Percentiles rank a stretch among this genome's conserved stretches.
Conservation (phyloP, 2,329 filamentous ascomycete species). For the Dactylellina cionopaga region DNA sequence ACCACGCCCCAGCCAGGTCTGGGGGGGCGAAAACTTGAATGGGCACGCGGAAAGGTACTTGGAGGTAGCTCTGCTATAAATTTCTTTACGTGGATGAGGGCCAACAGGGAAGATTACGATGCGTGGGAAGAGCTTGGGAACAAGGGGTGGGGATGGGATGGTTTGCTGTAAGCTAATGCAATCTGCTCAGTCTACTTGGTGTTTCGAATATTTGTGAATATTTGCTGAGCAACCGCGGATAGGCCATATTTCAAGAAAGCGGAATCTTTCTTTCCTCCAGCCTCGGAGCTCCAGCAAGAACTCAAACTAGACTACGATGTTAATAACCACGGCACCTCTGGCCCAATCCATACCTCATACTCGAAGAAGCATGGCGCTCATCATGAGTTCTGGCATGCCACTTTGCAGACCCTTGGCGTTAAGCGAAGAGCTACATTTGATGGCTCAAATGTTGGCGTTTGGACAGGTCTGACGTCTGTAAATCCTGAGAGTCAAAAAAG, state of each 20-base stretch:
- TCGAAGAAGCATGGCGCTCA: constrained; percentile 61
- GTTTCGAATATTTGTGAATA: constrained; percentile 54
- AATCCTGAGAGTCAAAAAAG: constrained; percentile 60
- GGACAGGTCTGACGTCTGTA: constrained; percentile 60
- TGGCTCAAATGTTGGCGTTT: constrained; percentile 62
- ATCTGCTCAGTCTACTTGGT: not conserved
- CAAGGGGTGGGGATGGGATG: constrained; percentile 69
- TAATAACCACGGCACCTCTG: constrained; percentile 39
- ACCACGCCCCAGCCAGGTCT: constrained; percentile 32
- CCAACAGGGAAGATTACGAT: constrained; percentile 66
- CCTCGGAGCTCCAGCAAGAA: constrained; percentile 4
- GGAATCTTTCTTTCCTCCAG: constrained; percentile 40
- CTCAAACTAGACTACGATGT: constrained; percentile 38
- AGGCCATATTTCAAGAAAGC: constrained; percentile 51
- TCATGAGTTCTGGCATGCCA: constrained; percentile 64
- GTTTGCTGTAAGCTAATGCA: constrained; percentile 58
- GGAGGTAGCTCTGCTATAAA: constrained; percentile 60
- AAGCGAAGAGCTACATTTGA: constrained; percentile 60
- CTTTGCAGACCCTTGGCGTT: constrained; percentile 61
- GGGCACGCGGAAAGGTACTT: constrained; percentile 55
- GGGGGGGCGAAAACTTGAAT: constrained; percentile 29
- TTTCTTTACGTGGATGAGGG: constrained; percentile 61
- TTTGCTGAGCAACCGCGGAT: not conserved
- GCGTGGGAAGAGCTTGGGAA: constrained; percentile 70
- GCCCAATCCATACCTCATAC: constrained; percentile 36